These are phyloP conservation scores for Nepenthes alata DNA, from an alignment of 179 eudicot species.

Conservation along the genomic window DNA sequence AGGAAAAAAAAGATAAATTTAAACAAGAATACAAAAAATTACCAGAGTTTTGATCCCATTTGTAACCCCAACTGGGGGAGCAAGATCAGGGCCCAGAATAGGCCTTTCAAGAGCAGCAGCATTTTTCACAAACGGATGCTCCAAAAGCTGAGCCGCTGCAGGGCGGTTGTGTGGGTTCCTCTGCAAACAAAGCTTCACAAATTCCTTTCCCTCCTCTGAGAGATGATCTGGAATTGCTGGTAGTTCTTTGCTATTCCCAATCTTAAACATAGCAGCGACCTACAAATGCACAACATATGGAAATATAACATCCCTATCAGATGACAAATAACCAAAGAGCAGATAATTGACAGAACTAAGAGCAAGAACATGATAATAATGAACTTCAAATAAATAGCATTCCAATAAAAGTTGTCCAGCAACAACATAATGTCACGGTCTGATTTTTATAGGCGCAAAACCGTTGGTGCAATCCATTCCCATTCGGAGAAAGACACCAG, in stretches of 20 bases:
- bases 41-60: slow-evolving; percentile 40
- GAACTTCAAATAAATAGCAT: too few relatives aligned
- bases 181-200: slow-evolving; percentile 74
- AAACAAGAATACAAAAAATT: not conserved
- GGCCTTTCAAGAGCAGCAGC: slow-evolving; percentile 59
- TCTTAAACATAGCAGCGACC: slow-evolving; percentile 94
- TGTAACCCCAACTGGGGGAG: slow-evolving; percentile 27
- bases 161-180: slow-evolving; percentile 68
- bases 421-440: too few relatives aligned
- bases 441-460: too few relatives aligned
- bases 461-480: too few relatives aligned
- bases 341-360: too few relatives aligned
- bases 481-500: too few relatives aligned
- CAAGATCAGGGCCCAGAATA: slow-evolving; percentile 25
- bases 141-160: slow-evolving; percentile 68
- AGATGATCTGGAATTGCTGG: slow-evolving; percentile 79
- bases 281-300: slow-evolving; percentile 13
- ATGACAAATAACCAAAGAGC: too few relatives aligned
- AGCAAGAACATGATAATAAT: too few relatives aligned
- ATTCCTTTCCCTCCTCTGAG: slow-evolving; percentile 83
- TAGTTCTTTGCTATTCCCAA: slow-evolving; percentile 89
- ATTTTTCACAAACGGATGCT: slow-evolving; percentile 71
- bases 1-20: too few relatives aligned
- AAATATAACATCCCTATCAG: not conserved
- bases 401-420: too few relatives aligned